Percentiles rank a stretch among this genome's conserved stretches.
Evolutionary conservation across 371 early-diverging fungal species (phyloP).

Genomic region (Phascolomyces articulosus): DNA sequence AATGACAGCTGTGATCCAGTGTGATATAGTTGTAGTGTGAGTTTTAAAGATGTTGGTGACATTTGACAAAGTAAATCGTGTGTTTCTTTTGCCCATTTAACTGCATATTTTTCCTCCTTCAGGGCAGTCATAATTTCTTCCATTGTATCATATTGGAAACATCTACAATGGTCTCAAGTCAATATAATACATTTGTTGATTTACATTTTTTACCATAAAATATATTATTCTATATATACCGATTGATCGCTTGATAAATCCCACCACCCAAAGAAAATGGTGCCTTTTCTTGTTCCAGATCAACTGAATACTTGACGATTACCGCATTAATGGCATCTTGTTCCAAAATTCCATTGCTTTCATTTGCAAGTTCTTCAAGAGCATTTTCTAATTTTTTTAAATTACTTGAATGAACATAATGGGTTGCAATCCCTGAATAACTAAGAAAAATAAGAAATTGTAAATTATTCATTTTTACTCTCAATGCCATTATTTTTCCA

Average conservation of each 20-base stretch:
- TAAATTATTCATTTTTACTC: background rate
- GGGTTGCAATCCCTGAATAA: constrained; percentile 90
- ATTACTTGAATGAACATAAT: constrained; percentile 90
- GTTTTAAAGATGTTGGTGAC: constrained; percentile 91
- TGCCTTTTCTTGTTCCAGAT: constrained; percentile 26
- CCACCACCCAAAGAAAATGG: constrained; percentile 60
- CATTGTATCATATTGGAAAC: constrained; percentile 4
- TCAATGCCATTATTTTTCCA: background rate
- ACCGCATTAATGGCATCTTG: constrained; percentile 80
- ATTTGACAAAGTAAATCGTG: constrained; percentile 59
- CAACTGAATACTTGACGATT: constrained; percentile 89
- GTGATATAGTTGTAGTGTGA: constrained; percentile 82
- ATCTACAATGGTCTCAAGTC: no score
- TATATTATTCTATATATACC: constrained; percentile 22
- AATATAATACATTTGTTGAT: no score
- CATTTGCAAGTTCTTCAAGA: constrained; percentile 74
- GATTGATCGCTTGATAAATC: constrained; percentile 74
- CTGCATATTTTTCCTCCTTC: constrained; percentile 50
- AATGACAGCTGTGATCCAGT: constrained; percentile 70
- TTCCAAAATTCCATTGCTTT: constrained; percentile 70
- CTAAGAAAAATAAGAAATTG: background rate
- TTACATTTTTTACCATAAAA: no score
- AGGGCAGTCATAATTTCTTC: constrained; percentile 7
- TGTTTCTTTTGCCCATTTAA: constrained; percentile 73
- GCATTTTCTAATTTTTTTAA: constrained; percentile 79